Percentiles rank a stretch among this genome's conserved stretches.
These are phyloP conservation scores for Boletales sp. DNA, from an alignment of 768 basidiomycete genomes.

Conservation along the genomic window DNA sequence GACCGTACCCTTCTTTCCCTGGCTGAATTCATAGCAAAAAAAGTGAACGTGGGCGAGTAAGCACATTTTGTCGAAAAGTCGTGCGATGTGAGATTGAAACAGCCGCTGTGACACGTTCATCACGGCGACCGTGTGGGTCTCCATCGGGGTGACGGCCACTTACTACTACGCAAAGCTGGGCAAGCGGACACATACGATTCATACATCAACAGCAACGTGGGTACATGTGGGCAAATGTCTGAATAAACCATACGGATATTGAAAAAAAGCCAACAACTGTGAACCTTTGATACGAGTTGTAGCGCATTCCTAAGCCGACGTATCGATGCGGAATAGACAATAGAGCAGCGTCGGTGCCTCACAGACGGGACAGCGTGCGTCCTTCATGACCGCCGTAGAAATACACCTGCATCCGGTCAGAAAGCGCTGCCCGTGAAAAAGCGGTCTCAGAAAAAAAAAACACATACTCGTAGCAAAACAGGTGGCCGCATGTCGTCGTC, in stretches of 20 bases:
- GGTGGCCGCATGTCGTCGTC: constrained; percentile 60
- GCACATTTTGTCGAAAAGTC: too few species aligned
- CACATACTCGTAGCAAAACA: constrained; percentile 51
- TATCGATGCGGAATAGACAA: constrained; percentile 52
- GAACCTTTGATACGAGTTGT: background rate
- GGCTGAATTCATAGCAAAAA: too few species aligned
- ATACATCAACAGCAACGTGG: constrained; percentile 1
- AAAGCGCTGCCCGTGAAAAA: too few species aligned
- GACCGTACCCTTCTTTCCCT: too few species aligned
- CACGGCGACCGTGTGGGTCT: too few species aligned
- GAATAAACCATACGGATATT: background rate
- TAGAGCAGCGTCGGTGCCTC: constrained; percentile 49
- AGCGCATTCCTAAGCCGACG: constrained; percentile 22
- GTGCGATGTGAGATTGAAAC: too few species aligned
- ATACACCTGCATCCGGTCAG: constrained; percentile 44
- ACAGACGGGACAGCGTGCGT: constrained; percentile 51
- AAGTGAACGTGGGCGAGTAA: too few species aligned
- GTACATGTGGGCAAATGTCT: too few species aligned
- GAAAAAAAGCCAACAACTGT: background rate
- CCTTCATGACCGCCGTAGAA: constrained; percentile 43
- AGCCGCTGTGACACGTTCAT: too few species aligned
- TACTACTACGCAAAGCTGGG: background rate
- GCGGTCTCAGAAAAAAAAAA: background rate
- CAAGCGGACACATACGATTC: background rate
- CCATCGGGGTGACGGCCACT: too few species aligned